Evolutionary conservation across 129 eudicot genomes (phyloP).

Genomic region (Arctium minus): DNA sequence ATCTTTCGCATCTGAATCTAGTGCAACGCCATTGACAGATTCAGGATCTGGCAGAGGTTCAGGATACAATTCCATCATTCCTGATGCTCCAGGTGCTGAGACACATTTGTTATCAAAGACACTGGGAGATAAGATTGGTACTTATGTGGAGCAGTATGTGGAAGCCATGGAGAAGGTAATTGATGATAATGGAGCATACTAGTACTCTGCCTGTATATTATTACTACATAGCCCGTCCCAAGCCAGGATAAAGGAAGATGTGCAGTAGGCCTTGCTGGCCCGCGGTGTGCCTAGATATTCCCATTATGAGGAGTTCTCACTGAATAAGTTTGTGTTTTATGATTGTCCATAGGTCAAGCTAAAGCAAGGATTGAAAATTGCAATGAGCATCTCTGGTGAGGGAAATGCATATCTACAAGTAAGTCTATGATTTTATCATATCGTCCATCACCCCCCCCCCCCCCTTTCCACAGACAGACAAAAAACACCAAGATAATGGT

Average conservation of each 20-base stretch:
- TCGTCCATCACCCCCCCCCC: neutral
- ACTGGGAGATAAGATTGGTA: slow-evolving; percentile 64
- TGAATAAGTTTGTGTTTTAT: slow-evolving; percentile 4
- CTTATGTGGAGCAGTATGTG: slow-evolving; percentile 59
- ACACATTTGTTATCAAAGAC: slow-evolving; percentile 46
- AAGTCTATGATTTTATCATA: slow-evolving; percentile 4
- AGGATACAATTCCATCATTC: slow-evolving; percentile 69
- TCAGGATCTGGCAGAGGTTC: slow-evolving; percentile 42
- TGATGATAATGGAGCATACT: neutral
- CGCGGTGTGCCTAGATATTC: neutral
- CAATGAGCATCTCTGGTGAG: slow-evolving; percentile 68
- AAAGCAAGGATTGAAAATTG: slow-evolving; percentile 72
- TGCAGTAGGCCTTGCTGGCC: neutral
- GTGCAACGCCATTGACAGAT: slow-evolving; percentile 13
- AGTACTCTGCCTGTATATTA: neutral
- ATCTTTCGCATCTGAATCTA: neutral
- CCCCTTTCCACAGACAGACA: neutral
- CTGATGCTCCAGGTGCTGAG: slow-evolving; percentile 68
- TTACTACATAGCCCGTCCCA: neutral
- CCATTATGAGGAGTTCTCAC: neutral
- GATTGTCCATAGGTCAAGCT: slow-evolving; percentile 54
- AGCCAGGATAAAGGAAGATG: too few relatives aligned
- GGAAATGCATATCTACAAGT: slow-evolving; percentile 91
- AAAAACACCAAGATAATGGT: neutral
- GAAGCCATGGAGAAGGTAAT: slow-evolving; percentile 84